Conservation (phyloP, 1,139 yeast genomes). For the Hyphopichia buzzinii region DNA sequence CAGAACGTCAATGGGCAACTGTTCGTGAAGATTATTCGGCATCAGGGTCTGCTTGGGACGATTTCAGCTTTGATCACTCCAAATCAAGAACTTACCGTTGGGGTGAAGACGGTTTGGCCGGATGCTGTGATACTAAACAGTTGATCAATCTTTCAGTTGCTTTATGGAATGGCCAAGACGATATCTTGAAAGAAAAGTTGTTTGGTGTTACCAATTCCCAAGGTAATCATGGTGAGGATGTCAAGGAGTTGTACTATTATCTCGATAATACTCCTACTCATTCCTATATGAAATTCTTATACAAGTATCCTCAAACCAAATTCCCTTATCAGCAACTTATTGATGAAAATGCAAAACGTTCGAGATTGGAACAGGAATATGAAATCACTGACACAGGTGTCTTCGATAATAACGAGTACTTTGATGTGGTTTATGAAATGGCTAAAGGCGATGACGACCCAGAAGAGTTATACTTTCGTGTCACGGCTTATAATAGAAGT, state of each 20-base stretch:
- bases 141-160: slow-evolving; percentile 75
- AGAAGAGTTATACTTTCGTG: slow-evolving; percentile 75
- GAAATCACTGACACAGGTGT: slow-evolving; percentile 76
- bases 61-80: slow-evolving; percentile 87
- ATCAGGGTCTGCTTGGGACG: slow-evolving; percentile 91
- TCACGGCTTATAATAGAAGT: slow-evolving; percentile 88
- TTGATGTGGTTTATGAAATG: slow-evolving; percentile 88
- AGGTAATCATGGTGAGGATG: slow-evolving; percentile 97
- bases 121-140: slow-evolving; percentile 86
- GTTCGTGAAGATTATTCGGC: slow-evolving; percentile 89
- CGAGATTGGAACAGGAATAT: slow-evolving; percentile 64
- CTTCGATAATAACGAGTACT: slow-evolving; percentile 77
- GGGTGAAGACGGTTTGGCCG: slow-evolving; percentile 98
- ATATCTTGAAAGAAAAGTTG: slow-evolving; percentile 79
- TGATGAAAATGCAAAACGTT: slow-evolving; percentile 63
- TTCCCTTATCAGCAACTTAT: slow-evolving; percentile 82
- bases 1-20: slow-evolving; percentile 94
- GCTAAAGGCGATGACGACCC: slow-evolving; percentile 85
- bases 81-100: slow-evolving; percentile 83
- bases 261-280: slow-evolving; percentile 93
- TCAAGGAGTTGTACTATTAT: slow-evolving; percentile 78
- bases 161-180: slow-evolving; percentile 90
- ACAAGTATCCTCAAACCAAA: slow-evolving; percentile 85
- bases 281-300: slow-evolving; percentile 87
- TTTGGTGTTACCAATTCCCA: slow-evolving; percentile 92